Evolutionary conservation across 805 yeast genomes (phyloP).

Genomic region (Kuraishia piskuri): DNA sequence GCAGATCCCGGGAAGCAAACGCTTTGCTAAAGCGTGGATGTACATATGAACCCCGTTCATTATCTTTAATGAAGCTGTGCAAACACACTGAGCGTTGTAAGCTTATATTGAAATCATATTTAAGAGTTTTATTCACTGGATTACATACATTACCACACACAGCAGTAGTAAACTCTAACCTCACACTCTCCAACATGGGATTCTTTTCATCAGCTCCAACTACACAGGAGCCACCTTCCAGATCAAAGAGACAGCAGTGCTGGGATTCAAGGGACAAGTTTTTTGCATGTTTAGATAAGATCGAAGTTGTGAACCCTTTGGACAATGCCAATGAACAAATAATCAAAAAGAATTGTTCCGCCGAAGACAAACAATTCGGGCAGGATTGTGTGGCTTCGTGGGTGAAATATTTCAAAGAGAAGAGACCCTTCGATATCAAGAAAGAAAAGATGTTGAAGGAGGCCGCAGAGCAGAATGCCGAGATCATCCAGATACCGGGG

Average conservation of each 20-base stretch:
- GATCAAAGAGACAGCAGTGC: conserved; percentile 66
- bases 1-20: neutral
- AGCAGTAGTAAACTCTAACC: conserved; percentile 1
- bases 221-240: conserved; percentile 35
- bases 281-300: conserved; percentile 64
- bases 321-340: conserved; percentile 38
- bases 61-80: too few relatives aligned
- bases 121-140: too few relatives aligned
- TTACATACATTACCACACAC: too few relatives aligned
- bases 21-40: neutral
- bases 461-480: conserved; percentile 63
- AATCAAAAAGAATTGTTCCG: conserved; percentile 50
- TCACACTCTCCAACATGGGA: conserved; percentile 34
- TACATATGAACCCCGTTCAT: too few relatives aligned
- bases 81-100: too few relatives aligned
- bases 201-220: conserved; percentile 29
- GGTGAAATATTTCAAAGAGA: conserved; percentile 87
- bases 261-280: conserved; percentile 85
- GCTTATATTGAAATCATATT: too few relatives aligned
- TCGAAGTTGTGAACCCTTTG: conserved; percentile 61
- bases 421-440: conserved; percentile 68
- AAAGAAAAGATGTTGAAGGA: conserved; percentile 61
- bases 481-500: conserved; percentile 19
- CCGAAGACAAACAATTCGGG: conserved; percentile 50
- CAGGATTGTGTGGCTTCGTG: conserved; percentile 78